Evolutionary conservation across 1,284 basidiomycete species (phyloP).

Genomic region (Trichosporon sp.): DNA sequence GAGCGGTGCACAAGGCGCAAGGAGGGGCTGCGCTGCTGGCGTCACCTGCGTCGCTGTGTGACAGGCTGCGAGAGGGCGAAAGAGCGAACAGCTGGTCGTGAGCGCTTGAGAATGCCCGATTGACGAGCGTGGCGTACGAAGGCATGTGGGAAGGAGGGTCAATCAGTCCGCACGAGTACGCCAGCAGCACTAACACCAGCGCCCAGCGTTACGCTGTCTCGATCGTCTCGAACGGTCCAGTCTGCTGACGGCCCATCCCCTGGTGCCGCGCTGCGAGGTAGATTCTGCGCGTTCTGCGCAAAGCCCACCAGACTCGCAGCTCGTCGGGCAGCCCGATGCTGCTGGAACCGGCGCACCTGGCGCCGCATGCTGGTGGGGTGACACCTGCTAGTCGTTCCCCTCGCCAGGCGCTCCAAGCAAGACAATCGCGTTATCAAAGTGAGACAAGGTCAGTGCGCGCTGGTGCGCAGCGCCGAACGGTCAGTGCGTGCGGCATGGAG

Average conservation of each 20-base stretch:
- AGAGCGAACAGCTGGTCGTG: neutral
- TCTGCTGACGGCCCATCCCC: no score
- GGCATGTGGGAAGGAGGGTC: neutral
- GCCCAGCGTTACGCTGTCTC: neutral
- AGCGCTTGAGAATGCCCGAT: neutral
- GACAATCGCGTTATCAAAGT: neutral
- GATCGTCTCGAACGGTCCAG: neutral
- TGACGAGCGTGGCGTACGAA: no score
- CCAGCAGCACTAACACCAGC: neutral
- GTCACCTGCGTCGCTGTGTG: neutral
- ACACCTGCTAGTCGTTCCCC: no score
- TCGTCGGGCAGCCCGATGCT: neutral
- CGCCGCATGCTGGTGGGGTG: neutral
- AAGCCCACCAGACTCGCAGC: no score
- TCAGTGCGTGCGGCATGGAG: neutral
- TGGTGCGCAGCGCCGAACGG: neutral
- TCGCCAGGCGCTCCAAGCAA: no score
- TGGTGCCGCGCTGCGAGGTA: neutral
- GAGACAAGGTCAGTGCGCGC: neutral
- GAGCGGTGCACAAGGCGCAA: neutral
- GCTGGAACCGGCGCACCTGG: no score
- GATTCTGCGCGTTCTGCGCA: neutral
- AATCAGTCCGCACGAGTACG: neutral
- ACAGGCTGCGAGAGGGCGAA: neutral
- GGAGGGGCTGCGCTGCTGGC: neutral